A percentile compares a stretch with the other conserved stretches of the same genome.
Evolutionary conservation across 2,329 filamentous ascomycete genomes (phyloP).

Genomic region (Alternaria metachromatica): DNA sequence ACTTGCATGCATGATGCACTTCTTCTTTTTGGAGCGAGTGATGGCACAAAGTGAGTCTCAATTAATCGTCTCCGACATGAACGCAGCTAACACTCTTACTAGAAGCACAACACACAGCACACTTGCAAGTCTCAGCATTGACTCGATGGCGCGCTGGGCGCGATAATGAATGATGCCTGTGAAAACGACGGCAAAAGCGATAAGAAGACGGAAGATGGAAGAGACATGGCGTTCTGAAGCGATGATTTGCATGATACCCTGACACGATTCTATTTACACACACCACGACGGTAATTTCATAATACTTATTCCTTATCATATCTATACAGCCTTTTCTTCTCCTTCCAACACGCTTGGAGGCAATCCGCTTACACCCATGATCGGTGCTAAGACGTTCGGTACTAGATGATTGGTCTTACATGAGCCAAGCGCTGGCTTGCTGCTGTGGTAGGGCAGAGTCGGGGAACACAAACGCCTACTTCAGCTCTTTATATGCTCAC

Average conservation of each 20-base stretch:
- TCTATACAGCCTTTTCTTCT: not conserved
- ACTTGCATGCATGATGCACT: not conserved
- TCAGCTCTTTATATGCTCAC: not conserved
- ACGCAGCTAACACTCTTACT: not conserved
- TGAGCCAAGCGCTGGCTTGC: not conserved
- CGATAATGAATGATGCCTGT: not conserved
- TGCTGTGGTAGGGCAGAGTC: not conserved
- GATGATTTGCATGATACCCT: not conserved
- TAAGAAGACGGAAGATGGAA: not conserved
- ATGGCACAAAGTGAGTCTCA: not conserved
- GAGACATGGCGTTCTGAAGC: not conserved
- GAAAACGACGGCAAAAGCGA: not conserved
- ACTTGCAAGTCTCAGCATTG: not conserved
- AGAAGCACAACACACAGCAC: not conserved
- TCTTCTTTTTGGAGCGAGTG: not conserved
- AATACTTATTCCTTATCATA: not conserved
- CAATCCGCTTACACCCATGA: not conserved
- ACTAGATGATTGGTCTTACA: not conserved
- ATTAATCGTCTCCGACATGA: rapidly evolving
- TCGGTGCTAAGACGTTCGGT: not conserved
- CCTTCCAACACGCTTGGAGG: not conserved
- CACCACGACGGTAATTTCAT: not conserved
- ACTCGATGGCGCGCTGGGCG: not conserved
- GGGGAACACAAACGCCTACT: not conserved
- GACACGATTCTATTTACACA: not conserved